Percentiles rank a stretch among this genome's conserved stretches.
phyloP scores from a whole-genome alignment of 1,284 basidiomycete species.

The Quambalaria eucalypti region DNA sequence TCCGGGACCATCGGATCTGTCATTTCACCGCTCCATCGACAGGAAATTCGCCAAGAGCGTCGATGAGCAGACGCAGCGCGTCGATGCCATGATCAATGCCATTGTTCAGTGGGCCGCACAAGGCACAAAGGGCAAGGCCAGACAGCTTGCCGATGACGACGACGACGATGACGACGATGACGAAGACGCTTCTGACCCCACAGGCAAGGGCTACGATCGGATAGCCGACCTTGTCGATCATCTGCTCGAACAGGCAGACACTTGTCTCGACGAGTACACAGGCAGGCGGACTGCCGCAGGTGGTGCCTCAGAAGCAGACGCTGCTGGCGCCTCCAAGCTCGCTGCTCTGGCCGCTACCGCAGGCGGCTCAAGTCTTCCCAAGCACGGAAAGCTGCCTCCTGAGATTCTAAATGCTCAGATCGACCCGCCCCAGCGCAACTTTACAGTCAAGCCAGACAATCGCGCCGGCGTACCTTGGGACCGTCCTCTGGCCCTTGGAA shows the following conservation, averaged over 20 bases:
- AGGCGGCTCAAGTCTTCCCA: constrained; percentile 12
- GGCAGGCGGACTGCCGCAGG: constrained; percentile 60
- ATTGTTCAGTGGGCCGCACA: constrained; percentile 16
- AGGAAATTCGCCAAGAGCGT: constrained; percentile 59
- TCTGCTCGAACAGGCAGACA: constrained; percentile 74
- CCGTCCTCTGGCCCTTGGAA: constrained; percentile 28
- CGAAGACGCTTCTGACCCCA: constrained; percentile 24
- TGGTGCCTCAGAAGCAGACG: neutral
- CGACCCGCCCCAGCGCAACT: constrained; percentile 34
- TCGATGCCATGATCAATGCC: constrained; percentile 44
- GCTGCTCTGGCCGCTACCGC: neutral
- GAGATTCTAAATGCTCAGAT: constrained; percentile 37
- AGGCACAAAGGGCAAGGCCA: constrained; percentile 7
- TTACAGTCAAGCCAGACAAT: constrained; percentile 39
- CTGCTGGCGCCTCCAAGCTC: neutral
- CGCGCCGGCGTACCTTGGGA: constrained; percentile 20
- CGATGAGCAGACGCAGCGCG: constrained; percentile 57
- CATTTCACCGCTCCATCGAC: constrained; percentile 77
- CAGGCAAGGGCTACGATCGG: constrained; percentile 65
- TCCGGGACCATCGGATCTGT: constrained; percentile 55
- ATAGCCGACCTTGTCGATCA: constrained; percentile 72
- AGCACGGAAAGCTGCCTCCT: constrained; percentile 25
- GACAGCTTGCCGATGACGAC: constrained; percentile 32
- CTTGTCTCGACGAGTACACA: constrained; percentile 66
- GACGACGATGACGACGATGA: constrained; percentile 40